Base-by-base conservation (phyloP, 257 asterid genomes). In the Linderniella brevidens region DNA sequence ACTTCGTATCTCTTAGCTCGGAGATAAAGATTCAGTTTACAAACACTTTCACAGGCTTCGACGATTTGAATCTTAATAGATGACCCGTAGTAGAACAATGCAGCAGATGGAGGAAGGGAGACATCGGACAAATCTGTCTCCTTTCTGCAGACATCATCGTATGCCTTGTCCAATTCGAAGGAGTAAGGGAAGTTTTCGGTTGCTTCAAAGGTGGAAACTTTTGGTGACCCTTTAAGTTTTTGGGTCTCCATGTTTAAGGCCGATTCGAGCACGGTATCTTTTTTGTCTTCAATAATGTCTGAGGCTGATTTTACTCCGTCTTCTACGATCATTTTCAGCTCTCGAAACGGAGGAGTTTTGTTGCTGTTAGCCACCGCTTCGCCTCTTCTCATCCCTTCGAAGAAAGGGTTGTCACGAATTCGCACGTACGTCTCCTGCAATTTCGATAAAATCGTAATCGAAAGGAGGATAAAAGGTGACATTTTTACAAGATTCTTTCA, bases 91-190 rank as follows among this genome's bases (percentile, higher is more conserved):
- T 80, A 85, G 67, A 75, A 80, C 41, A 56, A 58, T 37, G 95
- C 93, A 19, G 92, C 93, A 5, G 93, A 73, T 49, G 75, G 87
- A 61, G 87, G 82, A 62, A 78, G 92, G 43, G 79, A 75, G 55
- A 71, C 65, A 60, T 50, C 51, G 14, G 70, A 60, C 13, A 66
- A 49, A 65, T 58, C 54, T 41, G 60, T 59, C 54, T 52, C 60
- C 35, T 71, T 53, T 63, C 59, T 62, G 35, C 47, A 65, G 63
- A 71, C 54, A 18, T 50, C 64, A 60, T 73, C 64, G 15, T 80
- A 75, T 60, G 57, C 61, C 54, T 61, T 55, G 45, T 62, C 32
- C 32, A 25, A 25, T 25, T 25, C 32, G 6, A 6, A 25, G 32
- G 3, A 3, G 32, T 25, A 25, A 25, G 32, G 32, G 12, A 48